Conservation (phyloP, 352 stramenopile genomes). For the Pythium utonaiense region DNA sequence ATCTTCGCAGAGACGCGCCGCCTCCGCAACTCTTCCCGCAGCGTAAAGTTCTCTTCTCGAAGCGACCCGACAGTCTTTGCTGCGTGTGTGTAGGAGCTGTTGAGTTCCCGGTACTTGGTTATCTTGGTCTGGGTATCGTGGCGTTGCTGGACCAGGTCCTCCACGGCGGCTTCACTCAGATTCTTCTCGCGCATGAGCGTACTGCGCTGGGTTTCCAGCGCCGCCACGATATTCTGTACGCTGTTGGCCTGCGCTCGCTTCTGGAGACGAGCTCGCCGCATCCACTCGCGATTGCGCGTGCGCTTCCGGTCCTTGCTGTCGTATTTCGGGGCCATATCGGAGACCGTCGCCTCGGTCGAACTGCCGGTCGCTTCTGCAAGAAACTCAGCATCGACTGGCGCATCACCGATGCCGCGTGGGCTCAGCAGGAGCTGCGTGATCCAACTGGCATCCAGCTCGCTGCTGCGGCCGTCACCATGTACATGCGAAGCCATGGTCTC, state of each 20-base stretch:
- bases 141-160: not conserved
- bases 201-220: slow-evolving; percentile 6
- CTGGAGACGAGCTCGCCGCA: slow-evolving; percentile 13
- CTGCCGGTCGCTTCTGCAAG: too few species aligned
- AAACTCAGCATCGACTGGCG: too few species aligned
- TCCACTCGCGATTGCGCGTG: slow-evolving; percentile 18
- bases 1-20: not conserved
- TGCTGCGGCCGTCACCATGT: not conserved
- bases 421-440: not conserved
- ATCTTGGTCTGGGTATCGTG: slow-evolving; percentile 8
- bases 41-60: slow-evolving; percentile 13
- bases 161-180: not conserved
- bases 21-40: slow-evolving; percentile 13
- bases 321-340: not conserved
- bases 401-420: not conserved
- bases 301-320: slow-evolving; percentile 17
- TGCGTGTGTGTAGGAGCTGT: slow-evolving; percentile 3
- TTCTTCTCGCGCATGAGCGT: slow-evolving; percentile 5
- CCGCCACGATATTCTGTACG: not conserved
- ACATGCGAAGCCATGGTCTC: not conserved
- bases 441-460: not conserved
- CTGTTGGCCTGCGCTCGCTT: slow-evolving; percentile 7
- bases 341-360: too few species aligned
- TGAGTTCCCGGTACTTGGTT: slow-evolving; percentile 9
- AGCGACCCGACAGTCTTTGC: slow-evolving; percentile 8